Base-by-base conservation (phyloP, 2,329 filamentous ascomycete species). In the Paracoccidioides brasiliensis region DNA sequence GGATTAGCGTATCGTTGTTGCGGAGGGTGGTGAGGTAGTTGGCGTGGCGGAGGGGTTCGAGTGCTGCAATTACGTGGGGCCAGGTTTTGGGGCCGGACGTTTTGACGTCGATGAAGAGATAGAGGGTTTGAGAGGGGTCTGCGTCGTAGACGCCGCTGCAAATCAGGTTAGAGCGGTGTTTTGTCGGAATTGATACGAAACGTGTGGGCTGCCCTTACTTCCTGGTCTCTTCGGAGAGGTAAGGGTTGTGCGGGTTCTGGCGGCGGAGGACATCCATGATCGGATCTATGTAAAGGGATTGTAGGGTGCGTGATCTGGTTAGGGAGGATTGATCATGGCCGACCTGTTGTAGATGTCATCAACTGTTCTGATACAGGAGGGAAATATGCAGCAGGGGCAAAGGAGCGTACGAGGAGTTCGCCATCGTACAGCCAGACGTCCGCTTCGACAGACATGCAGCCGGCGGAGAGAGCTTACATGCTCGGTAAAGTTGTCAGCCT, bases 51-150 rank as follows among this genome's bases (percentile, higher is more conserved):
- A 85, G 73, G 0, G 81, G 82, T 50, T 79, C 69, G 0, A 85
- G 70, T 0, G 79, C 80, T 30, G 73, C 62, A 40, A 82, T 70
- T 2, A 83, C 80, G 38, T 72, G 73, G 2, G 79, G 71, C 72
- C 78, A 83, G 1, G 82, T 82, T 37, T 71, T 72, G 0, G 68
- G 62, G 5, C 80, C 80, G 40, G 75, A 69, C 0, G 81, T 84
- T 67, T 85, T 85, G 56, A 83, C 63, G 63, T 85, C 82, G 56
- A 85, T 77, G 67, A 82, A 83, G 49, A 85, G 72, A 69, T 83
- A 83, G 5, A 85, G 72, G 0, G 81, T 84, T 65, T 84, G 80
- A 5, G 66, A 71, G 1, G 70, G 64, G 38, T 64, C 63, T 0
- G 79, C 79, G 66, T 85, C 82, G 63, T 76, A 85, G 12, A 85